Evolutionary conservation across 345 rosid species (phyloP), one percentile per base, ranked within the genome.

Genomic region (Eucalyptus camaldulensis): DNA sequence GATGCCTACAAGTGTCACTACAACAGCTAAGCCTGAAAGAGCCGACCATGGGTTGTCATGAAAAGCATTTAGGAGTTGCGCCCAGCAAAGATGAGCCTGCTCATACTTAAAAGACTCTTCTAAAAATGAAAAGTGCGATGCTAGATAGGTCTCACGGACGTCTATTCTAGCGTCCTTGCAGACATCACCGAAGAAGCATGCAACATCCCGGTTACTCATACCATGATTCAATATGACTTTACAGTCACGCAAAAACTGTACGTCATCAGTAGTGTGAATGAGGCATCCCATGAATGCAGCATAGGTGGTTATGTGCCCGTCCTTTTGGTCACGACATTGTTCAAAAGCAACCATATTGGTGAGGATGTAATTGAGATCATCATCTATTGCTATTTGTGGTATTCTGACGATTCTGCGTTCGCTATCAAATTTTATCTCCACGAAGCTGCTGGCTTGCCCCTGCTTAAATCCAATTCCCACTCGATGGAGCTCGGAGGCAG

Each of bases 191-290:
- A 60, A 60, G 67, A 60, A 60, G 31, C 16, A 2, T 27, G 67
- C 4, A 1, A 60, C 15, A 6, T 60, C 67, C 16, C 3, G 2
- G 0, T 60, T 25, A 31, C 31, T 60, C 67, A 3, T 60, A 4
- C 31, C 8, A 0, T 60, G 0, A 27, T 60, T 60, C 0, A 1
- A 6, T 3, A 27, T 27, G 67, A 60, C 67, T 25, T 60, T 27
- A 27, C 14, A 2, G 8, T 60, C 31, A 6, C 31, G 67, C n/a
- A 60, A 27, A 60, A 27, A 0, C 4, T 25, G 7, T 6, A 27
- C 67, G 0, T 60, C 67, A 27, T 60, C 31, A 1, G 0, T 16
- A 0, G 67, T 60, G n/a, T 3, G 31, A 60, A 60, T 60, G 16
- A 60, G 67, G 31, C 67, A 27, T 60, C 67, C n/a, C 31, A 60